These are phyloP conservation scores for Closterium sp. DNA, from an alignment of 139 green algal species.

Conservation along the genomic window DNA sequence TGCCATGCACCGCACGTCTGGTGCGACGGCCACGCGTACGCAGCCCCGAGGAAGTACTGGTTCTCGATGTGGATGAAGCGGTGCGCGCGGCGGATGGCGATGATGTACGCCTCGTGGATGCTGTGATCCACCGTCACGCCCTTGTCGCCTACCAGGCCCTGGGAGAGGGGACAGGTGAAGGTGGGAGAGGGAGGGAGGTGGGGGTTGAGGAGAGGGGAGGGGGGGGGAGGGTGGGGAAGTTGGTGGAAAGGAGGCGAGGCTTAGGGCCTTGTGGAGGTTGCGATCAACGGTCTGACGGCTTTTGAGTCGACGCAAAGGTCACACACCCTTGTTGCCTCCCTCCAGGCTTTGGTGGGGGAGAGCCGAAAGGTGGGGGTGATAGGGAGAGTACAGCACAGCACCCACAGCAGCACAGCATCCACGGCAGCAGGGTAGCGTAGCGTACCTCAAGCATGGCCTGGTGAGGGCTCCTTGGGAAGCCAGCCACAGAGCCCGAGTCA, in stretches of 20 bases:
- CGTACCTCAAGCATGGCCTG: neutral
- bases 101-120: constrained; percentile 63
- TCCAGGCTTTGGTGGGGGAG: too few species aligned
- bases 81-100: constrained; percentile 60
- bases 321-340: too few species aligned
- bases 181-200: neutral
- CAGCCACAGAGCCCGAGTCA: constrained; percentile 45
- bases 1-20: neutral
- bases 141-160: constrained; percentile 37
- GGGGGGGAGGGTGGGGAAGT: neutral
- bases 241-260: constrained; percentile 10
- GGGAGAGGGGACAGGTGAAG: neutral
- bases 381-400: too few species aligned
- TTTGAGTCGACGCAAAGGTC: too few species aligned
- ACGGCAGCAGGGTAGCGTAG: neutral
- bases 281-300: too few species aligned
- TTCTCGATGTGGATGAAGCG: constrained; percentile 72
- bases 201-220: neutral
- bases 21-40: constrained; percentile 55
- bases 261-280: too few species aligned
- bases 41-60: constrained; percentile 69
- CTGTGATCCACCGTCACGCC: constrained; percentile 42
- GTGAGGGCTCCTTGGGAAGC: constrained; percentile 11
- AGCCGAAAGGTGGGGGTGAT: too few species aligned
- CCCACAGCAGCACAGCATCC: too few species aligned